Conservation (phyloP, 495 filamentous ascomycete genomes). For the Trypethelium eluteriae region DNA sequence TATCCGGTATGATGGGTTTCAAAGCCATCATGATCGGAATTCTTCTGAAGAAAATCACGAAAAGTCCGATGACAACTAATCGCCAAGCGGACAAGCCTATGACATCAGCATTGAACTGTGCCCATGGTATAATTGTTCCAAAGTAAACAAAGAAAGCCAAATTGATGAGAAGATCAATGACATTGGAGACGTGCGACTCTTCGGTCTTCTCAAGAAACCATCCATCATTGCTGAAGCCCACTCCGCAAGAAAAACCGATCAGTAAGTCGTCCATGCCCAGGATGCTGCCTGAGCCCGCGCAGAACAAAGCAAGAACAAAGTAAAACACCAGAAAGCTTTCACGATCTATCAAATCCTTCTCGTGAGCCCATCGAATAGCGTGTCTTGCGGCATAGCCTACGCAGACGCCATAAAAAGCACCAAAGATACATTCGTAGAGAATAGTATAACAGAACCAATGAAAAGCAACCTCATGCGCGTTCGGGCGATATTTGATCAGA, state of each 20-base stretch:
- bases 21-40: constrained; percentile 91
- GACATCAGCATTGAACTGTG: constrained; percentile 63
- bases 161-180: constrained; percentile 95
- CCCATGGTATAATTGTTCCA: constrained; percentile 94
- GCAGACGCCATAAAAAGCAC: constrained; percentile 77
- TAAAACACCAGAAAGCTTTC: constrained; percentile 99
- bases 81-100: constrained; percentile 78
- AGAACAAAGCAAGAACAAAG: constrained; percentile 93
- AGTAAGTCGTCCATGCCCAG: constrained; percentile 94
- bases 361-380: constrained; percentile 82
- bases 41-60: constrained; percentile 92
- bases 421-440: constrained; percentile 93
- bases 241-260: constrained; percentile 88
- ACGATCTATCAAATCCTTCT: constrained; percentile 78
- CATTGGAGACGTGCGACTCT: constrained; percentile 97
- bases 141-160: constrained; percentile 97
- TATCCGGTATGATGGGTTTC: constrained; percentile 90
- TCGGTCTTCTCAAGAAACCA: constrained; percentile 99
- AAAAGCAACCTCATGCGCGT: constrained; percentile 60
- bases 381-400: constrained; percentile 86
- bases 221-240: constrained; percentile 97
- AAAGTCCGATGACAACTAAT: constrained; percentile 76
- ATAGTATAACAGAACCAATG: constrained; percentile 89
- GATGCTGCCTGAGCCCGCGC: constrained; percentile 86
- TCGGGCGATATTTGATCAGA: constrained; percentile 67